Percentiles rank a stretch among this genome's conserved stretches.
Conservation (phyloP, 2,329 filamentous ascomycete genomes). For the Chaetomiaceae sp. region DNA sequence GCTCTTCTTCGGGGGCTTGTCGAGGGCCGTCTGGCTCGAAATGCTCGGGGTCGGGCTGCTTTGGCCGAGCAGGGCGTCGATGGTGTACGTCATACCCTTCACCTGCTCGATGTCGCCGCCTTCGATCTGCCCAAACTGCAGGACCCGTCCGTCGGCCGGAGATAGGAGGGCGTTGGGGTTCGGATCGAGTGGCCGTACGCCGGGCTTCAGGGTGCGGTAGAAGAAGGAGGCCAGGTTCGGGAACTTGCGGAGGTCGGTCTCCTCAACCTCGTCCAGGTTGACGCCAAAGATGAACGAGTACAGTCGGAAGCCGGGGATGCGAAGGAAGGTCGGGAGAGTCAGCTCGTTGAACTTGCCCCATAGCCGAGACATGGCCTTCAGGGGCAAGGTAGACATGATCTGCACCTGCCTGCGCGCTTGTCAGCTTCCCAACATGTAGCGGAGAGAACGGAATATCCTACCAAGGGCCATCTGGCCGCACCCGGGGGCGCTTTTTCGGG, state of each 20-base stretch:
- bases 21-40: slow-evolving; percentile 34
- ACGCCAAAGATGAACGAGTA: slow-evolving; percentile 93
- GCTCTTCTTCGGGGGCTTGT: slow-evolving; percentile 25
- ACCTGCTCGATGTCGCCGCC: slow-evolving; percentile 96
- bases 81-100: slow-evolving; percentile 95
- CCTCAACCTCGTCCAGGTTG: slow-evolving; percentile 78
- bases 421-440: slow-evolving; percentile 13
- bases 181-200: slow-evolving; percentile 76
- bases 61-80: slow-evolving; percentile 84
- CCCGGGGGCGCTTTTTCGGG: slow-evolving; percentile 53
- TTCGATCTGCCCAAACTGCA: slow-evolving; percentile 90
- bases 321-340: slow-evolving; percentile 79
- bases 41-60: slow-evolving; percentile 54
- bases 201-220: slow-evolving; percentile 90
- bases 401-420: slow-evolving; percentile 65
- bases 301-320: slow-evolving; percentile 84
- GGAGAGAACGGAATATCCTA: slow-evolving; percentile 32
- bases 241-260: slow-evolving; percentile 83
- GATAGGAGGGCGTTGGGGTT: slow-evolving; percentile 76
- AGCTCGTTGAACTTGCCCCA: slow-evolving; percentile 93
- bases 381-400: slow-evolving; percentile 85
- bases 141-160: slow-evolving; percentile 82
- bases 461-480: slow-evolving; percentile 83
- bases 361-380: slow-evolving; percentile 83
- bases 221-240: slow-evolving; percentile 96